A percentile compares a stretch with the other conserved stretches of the same genome.
These are phyloP conservation scores for Aegilops bicornis DNA, from an alignment of 176 grass and related monocot species.

Conservation along the genomic window DNA sequence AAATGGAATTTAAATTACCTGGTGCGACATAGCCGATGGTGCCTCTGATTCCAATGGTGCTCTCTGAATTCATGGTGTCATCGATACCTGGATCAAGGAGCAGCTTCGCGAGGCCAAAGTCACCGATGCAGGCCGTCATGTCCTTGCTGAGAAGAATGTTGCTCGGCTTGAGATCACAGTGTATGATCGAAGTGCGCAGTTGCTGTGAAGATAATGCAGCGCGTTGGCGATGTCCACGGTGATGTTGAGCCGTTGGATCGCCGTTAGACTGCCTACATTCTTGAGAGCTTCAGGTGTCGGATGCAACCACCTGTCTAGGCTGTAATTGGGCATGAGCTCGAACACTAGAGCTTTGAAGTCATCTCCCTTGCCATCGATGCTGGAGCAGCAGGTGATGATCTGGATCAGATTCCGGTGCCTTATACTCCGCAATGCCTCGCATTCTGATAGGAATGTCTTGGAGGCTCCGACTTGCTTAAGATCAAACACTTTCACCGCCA, in stretches of 20 bases:
- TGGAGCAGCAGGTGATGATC: not conserved
- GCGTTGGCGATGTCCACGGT: slow-evolving; percentile 35
- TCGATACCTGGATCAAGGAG: not conserved
- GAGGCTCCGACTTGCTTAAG: not conserved
- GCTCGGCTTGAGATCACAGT: slow-evolving; percentile 51
- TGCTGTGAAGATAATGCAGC: slow-evolving; percentile 41
- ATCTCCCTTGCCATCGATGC: not conserved
- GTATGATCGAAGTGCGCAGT: slow-evolving; percentile 21
- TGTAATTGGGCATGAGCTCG: slow-evolving; percentile 50
- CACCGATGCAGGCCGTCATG: slow-evolving; percentile 37
- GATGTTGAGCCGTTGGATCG: slow-evolving; percentile 33
- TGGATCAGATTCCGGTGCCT: not conserved
- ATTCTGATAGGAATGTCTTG: not conserved
- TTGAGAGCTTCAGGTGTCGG: not conserved
- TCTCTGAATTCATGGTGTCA: not conserved
- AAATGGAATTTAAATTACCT: slow-evolving; percentile 10
- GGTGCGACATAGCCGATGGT: slow-evolving; percentile 46
- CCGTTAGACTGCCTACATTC: not conserved
- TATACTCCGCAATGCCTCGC: not conserved
- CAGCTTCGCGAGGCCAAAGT: not conserved
- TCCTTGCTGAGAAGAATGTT: slow-evolving; percentile 45
- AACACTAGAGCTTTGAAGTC: slow-evolving; percentile 49
- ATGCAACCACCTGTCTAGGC: slow-evolving; percentile 46
- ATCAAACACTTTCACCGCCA: not conserved
- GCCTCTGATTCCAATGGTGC: slow-evolving; percentile 30